Conservation (phyloP, 768 basidiomycete genomes). For the Chalciporus piperatus region DNA sequence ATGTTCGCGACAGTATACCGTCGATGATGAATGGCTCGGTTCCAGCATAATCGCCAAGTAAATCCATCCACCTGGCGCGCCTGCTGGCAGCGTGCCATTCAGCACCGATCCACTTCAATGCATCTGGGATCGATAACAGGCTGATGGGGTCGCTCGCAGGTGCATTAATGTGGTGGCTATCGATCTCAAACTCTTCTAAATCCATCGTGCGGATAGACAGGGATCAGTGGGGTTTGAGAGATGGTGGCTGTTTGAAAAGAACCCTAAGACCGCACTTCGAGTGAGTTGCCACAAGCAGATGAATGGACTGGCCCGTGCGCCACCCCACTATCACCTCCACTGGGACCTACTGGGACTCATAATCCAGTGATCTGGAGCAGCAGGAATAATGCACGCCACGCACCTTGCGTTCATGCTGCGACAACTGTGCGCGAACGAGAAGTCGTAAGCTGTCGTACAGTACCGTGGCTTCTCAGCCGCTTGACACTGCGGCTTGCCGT, state of each 20-base stretch:
- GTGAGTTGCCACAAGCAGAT: neutral
- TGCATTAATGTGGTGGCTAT: constrained; percentile 1
- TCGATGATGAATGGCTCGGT: constrained; percentile 64
- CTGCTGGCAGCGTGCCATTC: constrained; percentile 41
- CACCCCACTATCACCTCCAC: too few species aligned
- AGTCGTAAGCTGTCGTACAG: too few species aligned
- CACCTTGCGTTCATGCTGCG: too few species aligned
- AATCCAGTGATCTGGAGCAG: too few species aligned
- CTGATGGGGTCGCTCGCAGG: neutral
- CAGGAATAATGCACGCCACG: too few species aligned
- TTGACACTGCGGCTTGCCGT: too few species aligned
- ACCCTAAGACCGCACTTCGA: neutral
- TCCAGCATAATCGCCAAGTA: constrained; percentile 70
- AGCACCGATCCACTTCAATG: constrained; percentile 33
- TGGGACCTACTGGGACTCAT: too few species aligned
- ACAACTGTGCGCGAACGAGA: too few species aligned
- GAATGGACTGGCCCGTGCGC: neutral
- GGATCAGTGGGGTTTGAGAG: neutral
- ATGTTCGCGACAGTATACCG: constrained; percentile 36
- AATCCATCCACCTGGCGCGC: constrained; percentile 59
- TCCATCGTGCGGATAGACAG: constrained; percentile 29
- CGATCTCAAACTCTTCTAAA: constrained; percentile 37
- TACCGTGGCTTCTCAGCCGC: too few species aligned
- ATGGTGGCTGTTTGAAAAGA: neutral
- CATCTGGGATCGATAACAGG: constrained; percentile 16